Percentiles rank a stretch among this genome's conserved stretches.
Evolutionary conservation across 1,284 basidiomycete genomes (phyloP).

Genomic region (Naganishia liquefaciens): DNA sequence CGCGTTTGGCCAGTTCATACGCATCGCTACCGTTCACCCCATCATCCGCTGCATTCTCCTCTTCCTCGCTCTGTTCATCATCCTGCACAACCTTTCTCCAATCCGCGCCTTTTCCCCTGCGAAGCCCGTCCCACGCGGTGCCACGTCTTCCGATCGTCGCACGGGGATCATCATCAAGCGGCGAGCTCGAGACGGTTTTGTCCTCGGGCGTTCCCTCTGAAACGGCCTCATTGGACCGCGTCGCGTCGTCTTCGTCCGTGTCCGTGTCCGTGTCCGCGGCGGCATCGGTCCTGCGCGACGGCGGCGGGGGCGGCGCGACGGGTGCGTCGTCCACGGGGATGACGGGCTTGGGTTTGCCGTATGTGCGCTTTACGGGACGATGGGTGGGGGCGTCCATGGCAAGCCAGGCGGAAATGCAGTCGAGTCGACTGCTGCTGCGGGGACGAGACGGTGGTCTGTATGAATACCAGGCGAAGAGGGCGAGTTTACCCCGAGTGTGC

Average conservation of each 20-base stretch:
- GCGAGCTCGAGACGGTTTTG: background rate
- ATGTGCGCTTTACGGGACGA: constrained; percentile 8
- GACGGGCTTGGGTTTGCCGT: background rate
- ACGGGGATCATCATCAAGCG: background rate
- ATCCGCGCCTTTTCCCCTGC: constrained; percentile 5
- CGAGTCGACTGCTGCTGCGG: no score
- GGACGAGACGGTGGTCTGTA: no score
- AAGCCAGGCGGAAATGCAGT: no score
- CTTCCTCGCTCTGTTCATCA: background rate
- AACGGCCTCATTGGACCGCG: background rate
- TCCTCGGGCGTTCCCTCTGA: background rate
- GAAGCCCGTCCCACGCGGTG: background rate
- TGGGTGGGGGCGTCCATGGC: background rate
- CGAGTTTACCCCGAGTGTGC: background rate
- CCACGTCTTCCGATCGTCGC: background rate
- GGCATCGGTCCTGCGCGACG: background rate
- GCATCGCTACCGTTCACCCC: background rate
- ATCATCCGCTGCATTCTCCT: background rate
- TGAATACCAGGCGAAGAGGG: no score
- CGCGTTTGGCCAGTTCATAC: constrained; percentile 5
- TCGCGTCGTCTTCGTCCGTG: background rate
- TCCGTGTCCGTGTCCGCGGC: background rate
- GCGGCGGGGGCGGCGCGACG: background rate
- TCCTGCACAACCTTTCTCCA: constrained; percentile 6
- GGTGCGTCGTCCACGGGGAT: background rate